Evolutionary conservation across 2,329 filamentous ascomycete species (phyloP), one percentile per base, ranked within the genome.

Genomic region (Tolypocladium endophyticum): DNA sequence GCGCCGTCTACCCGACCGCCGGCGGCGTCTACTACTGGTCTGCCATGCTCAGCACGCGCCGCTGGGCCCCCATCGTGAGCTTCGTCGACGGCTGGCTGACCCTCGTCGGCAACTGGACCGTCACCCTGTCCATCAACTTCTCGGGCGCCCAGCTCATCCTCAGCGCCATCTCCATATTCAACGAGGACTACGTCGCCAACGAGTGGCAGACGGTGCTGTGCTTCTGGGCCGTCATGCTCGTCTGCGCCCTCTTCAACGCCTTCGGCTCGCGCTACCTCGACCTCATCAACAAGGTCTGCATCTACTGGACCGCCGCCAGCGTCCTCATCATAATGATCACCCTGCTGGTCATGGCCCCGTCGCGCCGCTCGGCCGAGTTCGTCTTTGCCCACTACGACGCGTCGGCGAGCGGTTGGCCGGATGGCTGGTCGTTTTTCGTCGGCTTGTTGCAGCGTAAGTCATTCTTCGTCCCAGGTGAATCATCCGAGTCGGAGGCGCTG

Each of bases 71-170:
- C 0, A 71, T 85, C 30, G 80, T 89, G 41, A 87, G 85, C 55
- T 91, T 87, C 78, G 80, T 87, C 61, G 89, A 87, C 2, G 88
- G 87, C 54, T 91, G 87, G 87, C 87, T 87, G 65, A 87, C 85
- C 62, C 82, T 87, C 58, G 86, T 86, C 39, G 87, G 87, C 54
- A 90, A 88, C 83, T 86, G 88, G 67, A 84, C 84, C 35, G 74
- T 90, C 55, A 86, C 85, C 1, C 84, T 88, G 41, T 88, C 86
- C 0, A 88, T 86, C 62, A 87, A 87, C n/a, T 80, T 90, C 52
- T 79, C 89, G 6, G 87, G 86, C 52, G 87, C 84, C 61, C 82
- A 88, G 69, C 80, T 91, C 57, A 83, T 91, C 59, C 72, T 88
- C 16, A 85, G 85, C 58, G 80, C 88, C 58, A 86, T 90, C 60